Evolutionary conservation across 2,329 filamentous ascomycete genomes (phyloP), one percentile per base, ranked within the genome.

Genomic region (Ustulina deusta): DNA sequence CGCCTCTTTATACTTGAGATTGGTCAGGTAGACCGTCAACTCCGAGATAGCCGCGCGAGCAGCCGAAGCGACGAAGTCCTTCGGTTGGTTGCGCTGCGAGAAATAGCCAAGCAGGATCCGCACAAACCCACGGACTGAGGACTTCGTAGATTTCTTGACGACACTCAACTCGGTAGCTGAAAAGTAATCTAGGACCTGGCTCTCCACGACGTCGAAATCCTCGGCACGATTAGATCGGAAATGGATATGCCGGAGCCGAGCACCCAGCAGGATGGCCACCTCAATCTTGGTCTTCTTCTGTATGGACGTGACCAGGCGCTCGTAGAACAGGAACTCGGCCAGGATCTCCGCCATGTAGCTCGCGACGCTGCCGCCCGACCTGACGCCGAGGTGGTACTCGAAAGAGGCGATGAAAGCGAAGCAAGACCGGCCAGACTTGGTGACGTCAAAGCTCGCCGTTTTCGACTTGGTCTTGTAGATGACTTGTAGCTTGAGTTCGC

Each of bases 371-470:
- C 65, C 61, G 6, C 61, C 48, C 11, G 34, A 22, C 13, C 65
- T 46, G 6, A 29, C 61, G 17, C 34, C 29, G 20, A 70, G 68
- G 48, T 70, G 44, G 29, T 63, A 70, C 29, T 70, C 68, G 48
- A 70, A 65, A 22, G 65, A 46, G 1, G 68, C 65, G 32, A 70
- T 65, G 57, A 68, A 70, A 13, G 65, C 68, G 38, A 70, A 70
- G 55, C 52, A 63, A 3, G 57, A 59, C 6, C 68, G 61, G 2
- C 68, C 68, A 3, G 55, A 49, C 44, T 65, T 62, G 2, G 59
- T 56, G 34, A 70, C 65, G 13, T 70, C 51, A 25, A 68, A 70
- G 9, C 38, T 29, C 10, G 49, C 57, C 0, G 40, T 34, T 27
- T 70, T 65, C 0, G 67, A 64, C 15, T 25, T 17, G 4, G 34